A percentile compares a stretch with the other conserved stretches of the same genome.
Evolutionary conservation across 1,284 basidiomycete species (phyloP).

Genomic region (Anthracocystis panici-leucophaei): DNA sequence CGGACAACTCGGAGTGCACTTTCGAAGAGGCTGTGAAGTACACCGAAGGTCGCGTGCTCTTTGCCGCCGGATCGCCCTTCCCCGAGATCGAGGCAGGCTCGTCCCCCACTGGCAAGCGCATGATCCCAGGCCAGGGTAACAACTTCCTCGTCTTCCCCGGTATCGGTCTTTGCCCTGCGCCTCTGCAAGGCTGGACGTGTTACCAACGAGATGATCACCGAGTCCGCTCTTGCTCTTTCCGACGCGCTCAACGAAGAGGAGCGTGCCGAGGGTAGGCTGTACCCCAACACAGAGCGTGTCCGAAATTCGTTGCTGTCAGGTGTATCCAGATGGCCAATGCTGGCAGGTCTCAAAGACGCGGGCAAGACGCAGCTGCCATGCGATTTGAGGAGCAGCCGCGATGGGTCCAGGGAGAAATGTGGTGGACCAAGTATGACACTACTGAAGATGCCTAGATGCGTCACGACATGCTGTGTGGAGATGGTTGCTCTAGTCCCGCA

Average conservation of each 20-base stretch:
- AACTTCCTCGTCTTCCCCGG: conserved; percentile 75
- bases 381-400: conserved; percentile 54
- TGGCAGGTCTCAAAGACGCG: conserved; percentile 52
- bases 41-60: conserved; percentile 77
- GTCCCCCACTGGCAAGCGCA: conserved; percentile 74
- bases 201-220: conserved; percentile 79
- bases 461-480: too few relatives aligned
- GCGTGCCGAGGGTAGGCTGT: conserved; percentile 69
- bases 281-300: conserved; percentile 63
- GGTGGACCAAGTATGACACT: conserved; percentile 59
- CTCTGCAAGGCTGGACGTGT: conserved; percentile 79
- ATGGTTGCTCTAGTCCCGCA: too few relatives aligned
- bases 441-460: conserved; percentile 19
- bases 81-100: conserved; percentile 72
- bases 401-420: conserved; percentile 67
- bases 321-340: conserved; percentile 66
- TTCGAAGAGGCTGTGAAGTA: conserved; percentile 86
- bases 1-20: conserved; percentile 78
- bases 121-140: conserved; percentile 90
- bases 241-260: conserved; percentile 82
- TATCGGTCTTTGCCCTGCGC: conserved; percentile 65
- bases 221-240: conserved; percentile 78
- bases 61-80: conserved; percentile 93
- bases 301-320: conserved; percentile 61
- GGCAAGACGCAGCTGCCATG: conserved; percentile 64